Base-by-base conservation (phyloP, 2,329 filamentous ascomycete species). In the Chaetomium strumarium region DNA sequence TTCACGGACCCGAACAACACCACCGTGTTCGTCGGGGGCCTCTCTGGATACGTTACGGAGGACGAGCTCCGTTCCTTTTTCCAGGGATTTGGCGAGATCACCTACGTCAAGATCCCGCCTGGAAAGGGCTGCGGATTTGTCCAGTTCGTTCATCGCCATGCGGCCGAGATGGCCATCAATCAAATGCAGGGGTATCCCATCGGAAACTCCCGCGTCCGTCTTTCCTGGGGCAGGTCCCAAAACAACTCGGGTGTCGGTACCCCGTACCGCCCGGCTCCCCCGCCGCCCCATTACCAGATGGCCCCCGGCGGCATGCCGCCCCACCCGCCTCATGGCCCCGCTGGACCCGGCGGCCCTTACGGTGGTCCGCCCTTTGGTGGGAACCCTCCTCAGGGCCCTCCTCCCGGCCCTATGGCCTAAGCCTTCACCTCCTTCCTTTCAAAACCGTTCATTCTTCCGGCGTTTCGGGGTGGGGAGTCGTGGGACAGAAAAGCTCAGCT, bases 171-270 rank as follows among this genome's bases (percentile, higher is more conserved):
- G 93, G 93, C 93, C 62, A 99, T 99, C 81, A 99, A 99, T 76
- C 93, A 99, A 75, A 99, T 99, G 93, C 93, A 99, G 75, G 93
- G 93, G 56, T 99, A 99, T 70, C 93, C 93, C 20, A 99, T 99
- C 66, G 93, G 93, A 51, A 99, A 99, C 79, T 97, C 92, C 43
- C 90, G 93, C 61, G 93, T 99, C 55, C 90, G 93, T 65, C 81
- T 99, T 62, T 96, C 90, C 70, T 99, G 93, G 93, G 93, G 93
- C 59, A 88, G 93, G 60, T 95, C 88, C 51, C 93, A 99, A 79
- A 99, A 97, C 83, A 99, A 99, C 79, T 97, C 92, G 57, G 93
- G 93, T 53, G 93, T 95, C 55, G 93, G 93, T 61, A 97, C 93
- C 62, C 93, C 93, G 54, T 97, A 99, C 75, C 88, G 93, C 59